A percentile compares a stretch with the other conserved stretches of the same genome.
Conservation (phyloP, 2,329 filamentous ascomycete genomes). For the Helicocarpus griseus region DNA sequence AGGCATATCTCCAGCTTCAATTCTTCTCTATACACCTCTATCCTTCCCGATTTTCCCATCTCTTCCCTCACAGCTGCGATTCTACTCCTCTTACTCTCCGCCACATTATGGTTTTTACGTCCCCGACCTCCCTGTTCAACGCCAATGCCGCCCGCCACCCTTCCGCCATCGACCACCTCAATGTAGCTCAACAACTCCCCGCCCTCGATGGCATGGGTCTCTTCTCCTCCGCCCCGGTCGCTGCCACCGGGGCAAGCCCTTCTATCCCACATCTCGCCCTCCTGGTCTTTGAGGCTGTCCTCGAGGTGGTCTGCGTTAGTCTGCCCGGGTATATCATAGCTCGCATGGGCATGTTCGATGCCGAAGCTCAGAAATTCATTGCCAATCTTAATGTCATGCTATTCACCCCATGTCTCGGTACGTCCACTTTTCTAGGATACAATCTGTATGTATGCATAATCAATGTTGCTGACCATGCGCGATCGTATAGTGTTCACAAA, state of each 20-base stretch:
- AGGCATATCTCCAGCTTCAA: no score
- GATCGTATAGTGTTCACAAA: conserved; percentile 81
- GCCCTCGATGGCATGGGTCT: not conserved
- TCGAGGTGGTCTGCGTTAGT: conserved; percentile 92
- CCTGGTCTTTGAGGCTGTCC: conserved; percentile 86
- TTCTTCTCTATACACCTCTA: not conserved
- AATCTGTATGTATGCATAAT: not conserved
- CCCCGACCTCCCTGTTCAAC: conserved; percentile 40
- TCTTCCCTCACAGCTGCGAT: not conserved
- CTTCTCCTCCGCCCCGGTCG: not conserved
- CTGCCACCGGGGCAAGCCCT: conserved; percentile 31
- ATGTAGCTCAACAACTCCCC: conserved; percentile 1
- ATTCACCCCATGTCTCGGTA: conserved; percentile 94
- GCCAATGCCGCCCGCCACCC: conserved; percentile 21
- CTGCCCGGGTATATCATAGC: conserved; percentile 91
- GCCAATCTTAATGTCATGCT: conserved; percentile 93
- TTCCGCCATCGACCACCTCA: conserved; percentile 1
- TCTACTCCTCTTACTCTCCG: not conserved
- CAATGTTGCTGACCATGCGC: no score
- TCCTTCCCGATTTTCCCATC: not conserved
- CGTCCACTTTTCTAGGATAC: conserved; percentile 20
- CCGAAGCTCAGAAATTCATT: conserved; percentile 90
- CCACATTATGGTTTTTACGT: conserved; percentile 36
- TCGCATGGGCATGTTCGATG: conserved; percentile 82
- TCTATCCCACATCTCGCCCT: conserved; percentile 54